These are phyloP conservation scores for Pichia sp. DNA, from an alignment of 1,139 yeast genomes.

Conservation along the genomic window DNA sequence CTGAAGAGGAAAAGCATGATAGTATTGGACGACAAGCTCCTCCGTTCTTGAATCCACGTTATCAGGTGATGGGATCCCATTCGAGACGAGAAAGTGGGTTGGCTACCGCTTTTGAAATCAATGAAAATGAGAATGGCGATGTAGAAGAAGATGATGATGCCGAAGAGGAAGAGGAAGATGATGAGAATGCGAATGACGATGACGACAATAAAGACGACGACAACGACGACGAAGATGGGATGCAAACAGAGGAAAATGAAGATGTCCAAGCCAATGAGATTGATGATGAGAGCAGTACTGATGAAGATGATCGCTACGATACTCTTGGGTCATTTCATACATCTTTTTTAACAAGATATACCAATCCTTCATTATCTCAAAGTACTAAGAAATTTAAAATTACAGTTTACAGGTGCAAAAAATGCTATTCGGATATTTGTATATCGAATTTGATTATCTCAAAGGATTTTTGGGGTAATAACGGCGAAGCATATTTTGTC, in stretches of 20 bases:
- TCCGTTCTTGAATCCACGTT: no score
- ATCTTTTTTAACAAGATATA: background rate
- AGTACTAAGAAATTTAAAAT: background rate
- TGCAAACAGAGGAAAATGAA: background rate
- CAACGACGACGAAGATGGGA: background rate
- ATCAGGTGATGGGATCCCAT: no score
- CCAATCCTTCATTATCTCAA: background rate
- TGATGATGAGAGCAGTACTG: background rate
- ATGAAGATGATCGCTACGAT: background rate
- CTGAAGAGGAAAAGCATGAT: background rate
- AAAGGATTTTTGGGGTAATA: conserved; percentile 42
- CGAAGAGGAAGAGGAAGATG: background rate
- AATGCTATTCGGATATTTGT: conserved; percentile 48
- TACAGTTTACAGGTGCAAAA: conserved; percentile 36
- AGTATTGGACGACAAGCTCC: no score
- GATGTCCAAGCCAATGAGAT: background rate
- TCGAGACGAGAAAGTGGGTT: no score
- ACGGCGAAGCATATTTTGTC: conserved; percentile 48
- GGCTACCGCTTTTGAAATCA: no score
- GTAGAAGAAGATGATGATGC: conserved; percentile 3
- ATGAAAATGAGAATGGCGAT: background rate
- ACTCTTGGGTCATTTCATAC: background rate
- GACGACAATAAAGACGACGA: conserved; percentile 1
- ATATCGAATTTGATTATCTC: conserved; percentile 37
- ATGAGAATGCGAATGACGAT: conserved; percentile 1